Evolutionary conservation across 176 grass and related monocot species (phyloP).

Genomic region (Musa itinerans): DNA sequence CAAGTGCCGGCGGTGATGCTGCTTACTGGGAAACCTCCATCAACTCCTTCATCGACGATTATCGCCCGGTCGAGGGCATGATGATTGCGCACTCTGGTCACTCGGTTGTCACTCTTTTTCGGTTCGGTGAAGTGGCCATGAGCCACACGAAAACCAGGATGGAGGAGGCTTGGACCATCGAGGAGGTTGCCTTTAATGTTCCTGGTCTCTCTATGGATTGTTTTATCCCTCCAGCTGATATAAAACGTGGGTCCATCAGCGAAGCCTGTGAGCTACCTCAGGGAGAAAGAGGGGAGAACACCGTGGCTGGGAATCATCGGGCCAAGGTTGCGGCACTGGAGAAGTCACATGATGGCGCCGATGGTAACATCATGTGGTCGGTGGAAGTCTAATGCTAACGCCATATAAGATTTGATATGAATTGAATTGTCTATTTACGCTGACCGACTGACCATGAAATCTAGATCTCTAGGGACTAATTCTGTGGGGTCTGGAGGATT

Average conservation of each 20-base stretch:
- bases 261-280: constrained; percentile 19
- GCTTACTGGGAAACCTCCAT: constrained; percentile 21
- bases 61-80: constrained; percentile 18
- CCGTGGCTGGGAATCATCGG: background rate
- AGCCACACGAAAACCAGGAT: constrained; percentile 23
- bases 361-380: constrained; percentile 1
- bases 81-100: constrained; percentile 22
- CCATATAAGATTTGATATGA: background rate
- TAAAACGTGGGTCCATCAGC: constrained; percentile 11
- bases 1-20: constrained; percentile 10
- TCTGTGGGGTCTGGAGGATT: background rate
- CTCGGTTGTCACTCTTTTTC: constrained; percentile 17
- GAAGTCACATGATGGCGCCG: background rate
- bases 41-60: constrained; percentile 15
- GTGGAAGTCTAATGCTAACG: constrained; percentile 9
- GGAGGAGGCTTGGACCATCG: constrained; percentile 20
- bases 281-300: constrained; percentile 11
- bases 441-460: constrained; percentile 11
- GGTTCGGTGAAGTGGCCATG: constrained; percentile 21
- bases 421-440: constrained; percentile 13
- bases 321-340: constrained; percentile 15
- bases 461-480: constrained; percentile 9
- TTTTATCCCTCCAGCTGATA: constrained; percentile 16
- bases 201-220: constrained; percentile 20
- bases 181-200: constrained; percentile 21